A percentile compares a stretch with the other conserved stretches of the same genome.
These are phyloP conservation scores for Neurospora africana DNA, from an alignment of 495 filamentous ascomycete species.

Conservation along the genomic window DNA sequence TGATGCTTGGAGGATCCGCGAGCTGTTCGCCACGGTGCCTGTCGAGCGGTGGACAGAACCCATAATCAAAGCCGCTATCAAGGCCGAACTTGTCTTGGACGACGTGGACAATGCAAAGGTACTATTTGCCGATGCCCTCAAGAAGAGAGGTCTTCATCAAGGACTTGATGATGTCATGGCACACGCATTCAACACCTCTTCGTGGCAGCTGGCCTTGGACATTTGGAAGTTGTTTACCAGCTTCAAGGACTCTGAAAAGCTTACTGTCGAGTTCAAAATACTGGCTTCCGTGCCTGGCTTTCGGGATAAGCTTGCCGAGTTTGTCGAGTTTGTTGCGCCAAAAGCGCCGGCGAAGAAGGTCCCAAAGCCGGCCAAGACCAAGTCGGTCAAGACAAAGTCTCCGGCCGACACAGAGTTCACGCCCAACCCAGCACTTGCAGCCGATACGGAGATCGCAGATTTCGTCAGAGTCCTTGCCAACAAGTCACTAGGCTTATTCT, in stretches of 20 bases:
- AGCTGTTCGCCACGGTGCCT: slow-evolving; percentile 11
- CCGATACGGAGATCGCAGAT: background rate
- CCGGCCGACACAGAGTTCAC: background rate
- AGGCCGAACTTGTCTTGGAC: slow-evolving; percentile 11
- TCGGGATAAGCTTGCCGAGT: background rate
- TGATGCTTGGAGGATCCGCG: slow-evolving; percentile 16
- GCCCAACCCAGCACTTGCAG: background rate
- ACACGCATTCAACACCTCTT: slow-evolving; percentile 11
- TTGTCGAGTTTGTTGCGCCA: background rate
- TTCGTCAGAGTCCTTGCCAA: slow-evolving; percentile 11
- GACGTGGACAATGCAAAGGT: slow-evolving; percentile 10
- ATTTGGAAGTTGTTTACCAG: slow-evolving; percentile 11
- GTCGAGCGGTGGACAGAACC: slow-evolving; percentile 17
- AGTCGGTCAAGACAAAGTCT: background rate
- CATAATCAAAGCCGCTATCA: slow-evolving; percentile 13
- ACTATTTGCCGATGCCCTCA: slow-evolving; percentile 12
- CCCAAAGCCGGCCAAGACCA: background rate
- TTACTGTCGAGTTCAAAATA: background rate
- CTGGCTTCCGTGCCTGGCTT: slow-evolving; percentile 7
- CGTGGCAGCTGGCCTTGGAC: slow-evolving; percentile 16
- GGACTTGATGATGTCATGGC: slow-evolving; percentile 16
- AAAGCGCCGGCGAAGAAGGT: background rate
- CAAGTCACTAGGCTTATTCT: slow-evolving; percentile 10
- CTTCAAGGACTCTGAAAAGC: background rate
- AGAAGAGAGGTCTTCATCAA: slow-evolving; percentile 5